Conservation (phyloP, 495 filamentous ascomycete species). For the Saxophila tyrrhenica region DNA sequence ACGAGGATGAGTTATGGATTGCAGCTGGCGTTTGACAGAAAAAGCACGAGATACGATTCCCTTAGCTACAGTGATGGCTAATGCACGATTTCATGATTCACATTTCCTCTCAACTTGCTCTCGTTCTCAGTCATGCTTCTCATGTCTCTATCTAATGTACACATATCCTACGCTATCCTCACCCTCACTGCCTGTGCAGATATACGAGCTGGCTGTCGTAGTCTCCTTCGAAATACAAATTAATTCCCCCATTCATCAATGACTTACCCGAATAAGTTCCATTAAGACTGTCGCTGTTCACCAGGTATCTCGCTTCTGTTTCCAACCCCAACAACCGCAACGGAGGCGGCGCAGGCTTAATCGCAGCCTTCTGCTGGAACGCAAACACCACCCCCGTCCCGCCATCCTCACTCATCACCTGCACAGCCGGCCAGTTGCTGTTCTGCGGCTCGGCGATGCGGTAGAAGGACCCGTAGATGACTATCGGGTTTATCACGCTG, state of each 20-base stretch:
- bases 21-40: too few species aligned
- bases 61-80: not conserved
- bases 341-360: conserved; percentile 36
- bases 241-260: conserved; percentile 38
- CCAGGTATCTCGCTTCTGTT: conserved; percentile 28
- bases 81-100: not conserved
- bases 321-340: conserved; percentile 39
- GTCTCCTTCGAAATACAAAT: conserved; percentile 8
- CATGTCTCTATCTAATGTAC: too few species aligned
- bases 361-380: conserved; percentile 36
- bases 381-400: conserved; percentile 37
- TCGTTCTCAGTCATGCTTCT: too few species aligned
- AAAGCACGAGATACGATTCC: not conserved
- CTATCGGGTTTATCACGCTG: conserved; percentile 40
- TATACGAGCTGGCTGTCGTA: conserved; percentile 18
- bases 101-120: not conserved
- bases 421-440: conserved; percentile 43
- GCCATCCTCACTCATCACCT: conserved; percentile 38
- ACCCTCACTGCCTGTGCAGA: conserved; percentile 12
- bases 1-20: too few species aligned
- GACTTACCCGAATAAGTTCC: conserved; percentile 35
- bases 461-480: conserved; percentile 41
- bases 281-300: conserved; percentile 30
- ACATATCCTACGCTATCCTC: too few species aligned
- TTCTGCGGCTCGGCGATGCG: conserved; percentile 41